Conservation (phyloP, 192 early-diverging fungal genomes). For the Coemansia sp. region DNA sequence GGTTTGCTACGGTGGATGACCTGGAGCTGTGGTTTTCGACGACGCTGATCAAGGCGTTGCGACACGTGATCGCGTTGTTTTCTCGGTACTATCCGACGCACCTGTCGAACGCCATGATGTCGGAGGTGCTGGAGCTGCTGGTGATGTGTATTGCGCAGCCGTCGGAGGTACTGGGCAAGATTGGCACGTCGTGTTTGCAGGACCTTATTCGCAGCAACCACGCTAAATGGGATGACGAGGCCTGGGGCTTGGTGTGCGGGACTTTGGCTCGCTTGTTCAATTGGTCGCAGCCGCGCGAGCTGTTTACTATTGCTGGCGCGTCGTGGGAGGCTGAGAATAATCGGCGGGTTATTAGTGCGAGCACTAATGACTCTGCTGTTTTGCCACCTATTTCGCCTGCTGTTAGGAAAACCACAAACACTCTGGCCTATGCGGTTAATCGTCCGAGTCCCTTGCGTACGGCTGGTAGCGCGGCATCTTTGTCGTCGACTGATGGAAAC, state of each 20-base stretch:
- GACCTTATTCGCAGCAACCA: slow-evolving; percentile 84
- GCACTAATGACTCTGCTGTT: neutral
- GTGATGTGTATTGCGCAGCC: slow-evolving; percentile 90
- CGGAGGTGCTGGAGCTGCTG: slow-evolving; percentile 79
- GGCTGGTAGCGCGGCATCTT: slow-evolving; percentile 27
- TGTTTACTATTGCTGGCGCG: slow-evolving; percentile 51
- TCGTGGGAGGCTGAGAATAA: slow-evolving; percentile 22
- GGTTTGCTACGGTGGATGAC: slow-evolving; percentile 83
- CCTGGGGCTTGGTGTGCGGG: slow-evolving; percentile 75
- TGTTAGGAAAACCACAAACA: slow-evolving; percentile 6
- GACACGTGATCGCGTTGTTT: slow-evolving; percentile 86
- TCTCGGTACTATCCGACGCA: slow-evolving; percentile 71
- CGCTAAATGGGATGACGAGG: slow-evolving; percentile 67
- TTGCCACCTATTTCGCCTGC: slow-evolving; percentile 27
- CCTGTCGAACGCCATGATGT: slow-evolving; percentile 72
- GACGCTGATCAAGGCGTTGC: slow-evolving; percentile 90
- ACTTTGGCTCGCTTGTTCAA: slow-evolving; percentile 78
- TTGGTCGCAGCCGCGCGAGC: slow-evolving; percentile 73
- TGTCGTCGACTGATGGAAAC: slow-evolving; percentile 26
- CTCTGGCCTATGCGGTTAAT: slow-evolving; percentile 21
- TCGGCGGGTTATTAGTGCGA: slow-evolving; percentile 7
- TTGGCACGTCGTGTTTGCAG: slow-evolving; percentile 90
- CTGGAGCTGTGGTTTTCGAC: slow-evolving; percentile 93
- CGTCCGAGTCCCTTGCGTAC: slow-evolving; percentile 42
- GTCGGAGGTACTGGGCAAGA: slow-evolving; percentile 87